Evolutionary conservation across 176 grass and related monocot species (phyloP).

Genomic region (Oryza australiensis): DNA sequence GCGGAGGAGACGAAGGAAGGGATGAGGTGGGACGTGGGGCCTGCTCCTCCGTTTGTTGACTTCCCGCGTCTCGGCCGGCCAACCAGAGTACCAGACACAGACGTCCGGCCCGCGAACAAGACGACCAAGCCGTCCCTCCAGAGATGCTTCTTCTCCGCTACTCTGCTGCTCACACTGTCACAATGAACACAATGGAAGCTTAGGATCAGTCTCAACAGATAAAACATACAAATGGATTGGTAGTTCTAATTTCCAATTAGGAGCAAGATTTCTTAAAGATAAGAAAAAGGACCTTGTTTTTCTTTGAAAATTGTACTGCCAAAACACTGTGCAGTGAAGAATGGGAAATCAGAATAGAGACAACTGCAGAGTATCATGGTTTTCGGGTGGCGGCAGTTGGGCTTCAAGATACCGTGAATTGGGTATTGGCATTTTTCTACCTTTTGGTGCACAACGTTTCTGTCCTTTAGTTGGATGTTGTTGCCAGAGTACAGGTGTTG

Average conservation of each 20-base stretch:
- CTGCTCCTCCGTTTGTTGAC: conserved; percentile 16
- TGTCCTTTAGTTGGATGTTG: neutral
- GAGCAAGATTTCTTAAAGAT: too few relatives aligned
- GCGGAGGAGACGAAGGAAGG: neutral
- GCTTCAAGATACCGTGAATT: neutral
- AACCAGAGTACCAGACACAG: neutral
- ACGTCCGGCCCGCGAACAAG: neutral
- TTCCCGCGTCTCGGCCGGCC: neutral
- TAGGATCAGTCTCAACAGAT: neutral
- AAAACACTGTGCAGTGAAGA: neutral
- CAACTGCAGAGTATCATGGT: neutral
- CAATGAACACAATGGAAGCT: neutral
- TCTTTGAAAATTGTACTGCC: neutral
- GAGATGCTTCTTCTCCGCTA: neutral
- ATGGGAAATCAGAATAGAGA: neutral
- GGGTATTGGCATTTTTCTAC: neutral
- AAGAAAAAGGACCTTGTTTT: neutral
- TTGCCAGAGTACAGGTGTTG: too few relatives aligned
- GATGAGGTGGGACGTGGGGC: conserved; percentile 19
- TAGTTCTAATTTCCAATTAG: too few relatives aligned
- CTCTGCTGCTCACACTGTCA: neutral
- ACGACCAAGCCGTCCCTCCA: neutral
- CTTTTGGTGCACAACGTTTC: neutral
- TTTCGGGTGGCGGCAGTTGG: neutral
- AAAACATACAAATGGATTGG: neutral